Evolutionary conservation across 2,329 filamentous ascomycete genomes (phyloP).

Genomic region (Cytospora mali): DNA sequence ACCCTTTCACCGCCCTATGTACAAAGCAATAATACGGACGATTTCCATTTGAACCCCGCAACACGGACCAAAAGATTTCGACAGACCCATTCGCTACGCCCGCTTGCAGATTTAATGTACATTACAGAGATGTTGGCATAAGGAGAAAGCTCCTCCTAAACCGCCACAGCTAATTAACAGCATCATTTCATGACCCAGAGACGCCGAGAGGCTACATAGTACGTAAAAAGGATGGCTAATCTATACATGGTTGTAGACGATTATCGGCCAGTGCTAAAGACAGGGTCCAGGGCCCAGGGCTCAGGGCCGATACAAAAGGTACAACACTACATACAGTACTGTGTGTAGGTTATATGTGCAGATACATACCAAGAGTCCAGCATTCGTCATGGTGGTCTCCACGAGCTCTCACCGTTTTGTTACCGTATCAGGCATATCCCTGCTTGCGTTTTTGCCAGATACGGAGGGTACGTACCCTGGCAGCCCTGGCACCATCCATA

Average conservation of each 20-base stretch:
- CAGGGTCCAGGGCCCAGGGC: no score
- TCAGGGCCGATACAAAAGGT: no score
- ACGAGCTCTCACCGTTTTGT: constrained; percentile 19
- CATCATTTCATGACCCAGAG: no score
- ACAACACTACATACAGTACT: background rate
- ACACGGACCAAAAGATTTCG: background rate
- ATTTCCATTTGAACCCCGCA: background rate
- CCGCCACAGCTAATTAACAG: no score
- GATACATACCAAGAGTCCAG: background rate
- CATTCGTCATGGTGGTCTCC: constrained; percentile 7
- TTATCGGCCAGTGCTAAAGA: background rate
- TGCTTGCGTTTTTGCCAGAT: background rate
- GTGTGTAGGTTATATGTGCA: no score
- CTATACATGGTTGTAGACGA: background rate
- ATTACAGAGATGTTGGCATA: background rate
- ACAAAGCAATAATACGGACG: constrained; percentile 2
- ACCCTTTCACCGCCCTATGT: constrained; percentile 20
- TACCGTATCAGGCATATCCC: constrained; percentile 11
- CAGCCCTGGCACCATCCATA: no score
- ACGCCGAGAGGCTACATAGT: background rate
- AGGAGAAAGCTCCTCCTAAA: no score
- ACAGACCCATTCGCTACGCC: background rate
- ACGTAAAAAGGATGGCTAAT: background rate
- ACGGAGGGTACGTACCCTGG: background rate
- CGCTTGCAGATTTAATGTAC: background rate